Evolutionary conservation across 2,329 filamentous ascomycete species (phyloP).

Genomic region (Aspergillus awamori): DNA sequence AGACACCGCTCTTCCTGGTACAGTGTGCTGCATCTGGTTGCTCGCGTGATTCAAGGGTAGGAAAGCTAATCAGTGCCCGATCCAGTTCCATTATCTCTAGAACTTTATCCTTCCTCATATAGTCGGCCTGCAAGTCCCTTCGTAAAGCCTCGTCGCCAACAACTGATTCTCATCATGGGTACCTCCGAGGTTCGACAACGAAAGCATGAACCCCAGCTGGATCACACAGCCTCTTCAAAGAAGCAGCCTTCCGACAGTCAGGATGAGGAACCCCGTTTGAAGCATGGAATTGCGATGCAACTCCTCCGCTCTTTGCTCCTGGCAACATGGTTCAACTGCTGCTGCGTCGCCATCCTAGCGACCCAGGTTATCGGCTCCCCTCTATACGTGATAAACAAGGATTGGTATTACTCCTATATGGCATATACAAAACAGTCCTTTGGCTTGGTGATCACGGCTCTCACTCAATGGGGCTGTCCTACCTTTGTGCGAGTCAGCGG

Average conservation of each 20-base stretch:
- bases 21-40: neutral
- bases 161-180: slow-evolving; percentile 30
- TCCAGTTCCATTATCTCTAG: neutral
- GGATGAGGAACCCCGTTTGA: slow-evolving; percentile 40
- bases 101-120: neutral
- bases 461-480: slow-evolving; percentile 66
- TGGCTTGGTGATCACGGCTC: slow-evolving; percentile 62
- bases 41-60: slow-evolving; percentile 10
- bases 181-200: slow-evolving; percentile 37
- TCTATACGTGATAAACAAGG: slow-evolving; percentile 62
- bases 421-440: slow-evolving; percentile 68
- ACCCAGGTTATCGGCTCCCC: slow-evolving; percentile 65
- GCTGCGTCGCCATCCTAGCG: slow-evolving; percentile 48
- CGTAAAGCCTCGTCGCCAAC: neutral
- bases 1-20: slow-evolving; percentile 15
- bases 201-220: slow-evolving; percentile 19
- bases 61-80: slow-evolving; percentile 9
- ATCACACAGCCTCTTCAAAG: slow-evolving; percentile 16
- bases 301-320: slow-evolving; percentile 49
- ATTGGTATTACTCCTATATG: slow-evolving; percentile 67
- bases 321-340: slow-evolving; percentile 49
- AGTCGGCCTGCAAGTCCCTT: neutral
- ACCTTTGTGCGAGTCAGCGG: slow-evolving; percentile 65
- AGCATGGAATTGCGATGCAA: slow-evolving; percentile 51
- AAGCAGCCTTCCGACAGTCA: slow-evolving; percentile 23